Evolutionary conservation across 2,329 filamentous ascomycete species (phyloP).

Genomic region (Penicillium oxalicum): DNA sequence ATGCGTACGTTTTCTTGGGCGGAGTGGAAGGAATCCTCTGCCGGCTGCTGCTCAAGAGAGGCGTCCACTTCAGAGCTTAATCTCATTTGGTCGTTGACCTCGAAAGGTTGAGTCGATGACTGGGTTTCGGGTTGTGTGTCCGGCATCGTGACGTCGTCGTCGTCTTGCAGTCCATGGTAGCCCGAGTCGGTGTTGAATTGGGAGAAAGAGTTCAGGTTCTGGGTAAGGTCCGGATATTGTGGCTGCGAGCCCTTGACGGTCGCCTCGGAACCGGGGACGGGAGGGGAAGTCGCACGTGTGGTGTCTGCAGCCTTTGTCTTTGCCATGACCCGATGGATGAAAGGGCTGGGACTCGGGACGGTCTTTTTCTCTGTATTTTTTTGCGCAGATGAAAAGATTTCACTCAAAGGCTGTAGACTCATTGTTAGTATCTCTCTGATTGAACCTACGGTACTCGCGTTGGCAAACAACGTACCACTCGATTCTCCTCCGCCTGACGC

Average conservation of each 20-base stretch:
- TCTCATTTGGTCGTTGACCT: slow-evolving; percentile 21
- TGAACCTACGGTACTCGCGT: slow-evolving; percentile 3
- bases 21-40: slow-evolving; percentile 44
- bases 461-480: slow-evolving; percentile 36
- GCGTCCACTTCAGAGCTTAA: slow-evolving; percentile 17
- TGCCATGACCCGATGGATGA: slow-evolving; percentile 31
- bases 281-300: slow-evolving; percentile 8
- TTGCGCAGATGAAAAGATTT: slow-evolving; percentile 42
- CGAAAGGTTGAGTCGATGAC: slow-evolving; percentile 29
- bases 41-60: slow-evolving; percentile 33
- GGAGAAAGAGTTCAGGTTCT: slow-evolving; percentile 35
- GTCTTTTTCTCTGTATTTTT: slow-evolving; percentile 32
- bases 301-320: slow-evolving; percentile 19
- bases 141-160: slow-evolving; percentile 35
- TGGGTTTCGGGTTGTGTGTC: slow-evolving; percentile 29
- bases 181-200: slow-evolving; percentile 43
- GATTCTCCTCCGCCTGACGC: slow-evolving; percentile 37
- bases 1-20: slow-evolving; percentile 36
- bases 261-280: slow-evolving; percentile 17
- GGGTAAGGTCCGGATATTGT: slow-evolving; percentile 25
- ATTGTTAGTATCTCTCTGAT: slow-evolving; percentile 7
- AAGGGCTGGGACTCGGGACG: slow-evolving; percentile 26
- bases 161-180: slow-evolving; percentile 43
- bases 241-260: slow-evolving; percentile 20
- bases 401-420: slow-evolving; percentile 40